Percentiles rank a stretch among this genome's conserved stretches.
phyloP scores from a whole-genome alignment of 352 stramenopile species.

The Phytophthora litchii region DNA sequence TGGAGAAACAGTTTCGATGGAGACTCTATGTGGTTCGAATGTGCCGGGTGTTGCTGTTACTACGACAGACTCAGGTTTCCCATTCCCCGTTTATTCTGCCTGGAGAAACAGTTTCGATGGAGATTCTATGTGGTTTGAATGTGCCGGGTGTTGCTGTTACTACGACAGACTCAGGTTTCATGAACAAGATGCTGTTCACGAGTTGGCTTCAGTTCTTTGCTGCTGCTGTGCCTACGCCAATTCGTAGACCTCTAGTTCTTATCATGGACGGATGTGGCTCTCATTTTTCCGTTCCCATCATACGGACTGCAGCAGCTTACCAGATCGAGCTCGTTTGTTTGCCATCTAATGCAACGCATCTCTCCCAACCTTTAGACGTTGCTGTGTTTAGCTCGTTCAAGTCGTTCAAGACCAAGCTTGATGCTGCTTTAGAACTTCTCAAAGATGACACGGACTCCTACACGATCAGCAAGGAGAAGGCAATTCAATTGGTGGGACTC shows the following conservation, averaged over 20 bases:
- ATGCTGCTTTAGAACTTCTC: neutral
- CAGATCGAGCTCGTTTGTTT: slow-evolving; percentile 16
- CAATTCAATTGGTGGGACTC: slow-evolving; percentile 6
- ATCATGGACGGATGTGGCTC: slow-evolving; percentile 22
- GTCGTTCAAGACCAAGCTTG: neutral
- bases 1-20: too few species aligned
- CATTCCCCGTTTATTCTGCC: neutral
- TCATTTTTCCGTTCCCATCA: slow-evolving; percentile 16
- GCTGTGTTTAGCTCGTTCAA: neutral
- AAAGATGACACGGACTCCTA: neutral
- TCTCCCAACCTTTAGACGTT: slow-evolving; percentile 22
- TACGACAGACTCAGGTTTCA: slow-evolving; percentile 24
- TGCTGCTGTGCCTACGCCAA: neutral
- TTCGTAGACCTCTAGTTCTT: slow-evolving; percentile 5
- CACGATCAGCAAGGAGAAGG: slow-evolving; percentile 15
- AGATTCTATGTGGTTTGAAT: neutral
- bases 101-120: neutral
- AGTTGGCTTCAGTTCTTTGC: slow-evolving; percentile 17
- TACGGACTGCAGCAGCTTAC: neutral
- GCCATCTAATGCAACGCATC: slow-evolving; percentile 26
- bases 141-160: slow-evolving; percentile 1
- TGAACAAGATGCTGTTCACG: slow-evolving; percentile 18
- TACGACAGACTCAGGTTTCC: slow-evolving; percentile 24
- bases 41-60: slow-evolving; percentile 2
- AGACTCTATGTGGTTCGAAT: too few species aligned